These are phyloP conservation scores for Lactifluus pinguis DNA, from an alignment of 768 basidiomycete genomes.

Conservation along the genomic window DNA sequence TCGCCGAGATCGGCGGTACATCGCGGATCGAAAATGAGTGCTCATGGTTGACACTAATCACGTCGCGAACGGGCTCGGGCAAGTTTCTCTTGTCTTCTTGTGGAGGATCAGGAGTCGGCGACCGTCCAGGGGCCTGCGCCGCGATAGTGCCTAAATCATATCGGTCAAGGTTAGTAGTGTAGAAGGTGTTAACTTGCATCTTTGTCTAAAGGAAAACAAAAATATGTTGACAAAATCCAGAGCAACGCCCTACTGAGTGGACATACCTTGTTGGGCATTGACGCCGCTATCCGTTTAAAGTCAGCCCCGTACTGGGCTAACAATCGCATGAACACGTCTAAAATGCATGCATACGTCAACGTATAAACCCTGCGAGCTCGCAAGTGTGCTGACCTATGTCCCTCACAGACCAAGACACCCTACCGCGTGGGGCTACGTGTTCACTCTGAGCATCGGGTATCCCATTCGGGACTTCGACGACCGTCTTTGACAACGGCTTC, in stretches of 20 bases:
- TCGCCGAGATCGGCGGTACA: slow-evolving; percentile 14
- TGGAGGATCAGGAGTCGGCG: slow-evolving; percentile 26
- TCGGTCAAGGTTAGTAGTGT: slow-evolving; percentile 34
- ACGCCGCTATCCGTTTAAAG: slow-evolving; percentile 59
- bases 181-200: slow-evolving; percentile 47
- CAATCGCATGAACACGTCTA: slow-evolving; percentile 45
- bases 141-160: slow-evolving; percentile 29
- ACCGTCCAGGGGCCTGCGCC: slow-evolving; percentile 10
- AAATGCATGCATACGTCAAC: not conserved
- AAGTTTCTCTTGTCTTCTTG: slow-evolving; percentile 21
- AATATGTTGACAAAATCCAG: not conserved
- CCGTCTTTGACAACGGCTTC: not conserved
- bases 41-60: not conserved
- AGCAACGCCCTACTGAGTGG: not conserved
- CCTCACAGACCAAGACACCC: slow-evolving; percentile 46
- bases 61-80: not conserved
- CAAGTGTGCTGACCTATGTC: slow-evolving; percentile 45
- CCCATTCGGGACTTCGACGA: not conserved
- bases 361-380: slow-evolving; percentile 10
- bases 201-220: slow-evolving; percentile 33
- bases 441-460: not conserved
- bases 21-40: slow-evolving; percentile 4
- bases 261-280: slow-evolving; percentile 53
- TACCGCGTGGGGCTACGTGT: not conserved
- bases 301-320: slow-evolving; percentile 56